phyloP scores from a whole-genome alignment of 352 stramenopile genomes.

The Globisporangium nodosum region DNA sequence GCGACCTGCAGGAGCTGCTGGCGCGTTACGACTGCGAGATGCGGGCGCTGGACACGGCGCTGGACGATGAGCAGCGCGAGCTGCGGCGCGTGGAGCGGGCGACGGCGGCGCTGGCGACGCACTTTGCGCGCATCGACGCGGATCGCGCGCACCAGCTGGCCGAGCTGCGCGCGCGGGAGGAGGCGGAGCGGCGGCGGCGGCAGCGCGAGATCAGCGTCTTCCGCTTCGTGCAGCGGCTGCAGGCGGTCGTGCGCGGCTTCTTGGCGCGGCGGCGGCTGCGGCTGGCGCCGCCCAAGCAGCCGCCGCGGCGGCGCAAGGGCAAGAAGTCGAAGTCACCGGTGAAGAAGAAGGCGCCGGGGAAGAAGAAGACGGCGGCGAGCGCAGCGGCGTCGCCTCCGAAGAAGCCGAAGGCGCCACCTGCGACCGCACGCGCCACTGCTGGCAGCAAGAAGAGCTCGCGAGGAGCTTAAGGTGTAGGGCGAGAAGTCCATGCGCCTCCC shows the following conservation, averaged over 20 bases:
- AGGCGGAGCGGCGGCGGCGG: constrained; percentile 19
- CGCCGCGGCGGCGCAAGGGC: constrained; percentile 14
- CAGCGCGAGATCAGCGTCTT: constrained; percentile 47
- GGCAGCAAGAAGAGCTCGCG: too few species aligned
- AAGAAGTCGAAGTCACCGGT: constrained; percentile 17
- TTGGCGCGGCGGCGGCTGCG: constrained; percentile 33
- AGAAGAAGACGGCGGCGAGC: background rate
- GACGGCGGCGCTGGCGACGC: constrained; percentile 23
- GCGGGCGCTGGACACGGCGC: constrained; percentile 30
- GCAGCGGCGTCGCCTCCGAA: too few species aligned
- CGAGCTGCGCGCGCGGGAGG: constrained; percentile 33
- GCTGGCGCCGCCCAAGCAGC: constrained; percentile 18
- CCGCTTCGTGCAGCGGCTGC: constrained; percentile 39
- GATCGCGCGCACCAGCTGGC: constrained; percentile 46
- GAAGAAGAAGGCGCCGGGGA: constrained; percentile 14
- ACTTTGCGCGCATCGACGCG: constrained; percentile 52
- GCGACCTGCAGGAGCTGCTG: constrained; percentile 43
- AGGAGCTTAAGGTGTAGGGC: too few species aligned
- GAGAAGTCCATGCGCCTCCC: too few species aligned
- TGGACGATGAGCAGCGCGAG: constrained; percentile 27
- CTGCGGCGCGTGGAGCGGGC: constrained; percentile 25
- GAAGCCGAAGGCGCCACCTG: too few species aligned
- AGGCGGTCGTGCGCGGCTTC: constrained; percentile 57
- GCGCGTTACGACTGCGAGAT: constrained; percentile 47
- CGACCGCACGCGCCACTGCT: too few species aligned